Evolutionary conservation across 2,329 filamentous ascomycete species (phyloP), one percentile per base, ranked within the genome.

Genomic region (Cercospora zeina): DNA sequence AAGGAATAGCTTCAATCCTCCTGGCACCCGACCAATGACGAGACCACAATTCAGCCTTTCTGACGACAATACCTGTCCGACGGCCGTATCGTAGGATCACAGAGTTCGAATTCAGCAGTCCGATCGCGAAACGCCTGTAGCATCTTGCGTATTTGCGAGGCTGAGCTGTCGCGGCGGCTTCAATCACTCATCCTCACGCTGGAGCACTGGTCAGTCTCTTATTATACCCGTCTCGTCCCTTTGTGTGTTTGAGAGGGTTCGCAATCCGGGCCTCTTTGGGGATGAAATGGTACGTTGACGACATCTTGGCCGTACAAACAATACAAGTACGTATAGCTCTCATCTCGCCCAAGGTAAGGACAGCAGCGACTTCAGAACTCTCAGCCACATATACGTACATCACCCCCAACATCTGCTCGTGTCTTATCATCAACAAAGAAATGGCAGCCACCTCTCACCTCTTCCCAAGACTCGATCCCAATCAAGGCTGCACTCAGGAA

Each of bases 401-500:
- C 37, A n/a, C 21, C 11, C 21, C 19, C 21, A 49, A 6, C 11
- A 27, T 24, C 24, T 49, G 14, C 42, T n/a, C 21, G 11, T 30
- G 7, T 49, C 42, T 49, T 8, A 4, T 11, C 16, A n/a, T 37
- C 49, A 54, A 14, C n/a, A 21, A 14, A 27, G 14, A 19, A 16
- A 67, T 67, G 65, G 57, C 62, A 6, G 4, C 60, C 36, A 42
- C 50, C 1, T 9, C 19, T 3, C 59, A 61, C 19, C 63, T 71
- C 24, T 24, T 70, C n/a, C 59, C 62, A 30, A 62, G 69, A 11
- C 62, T 63, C 14, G 61, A 72, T 59, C 65, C 68, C 19, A 71
- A 71, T 49, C 57, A 64, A 56, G 65, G 63, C 65, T 73, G 71
- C 65, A 74, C 72, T 24, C 49, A 68, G 61, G 65, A 37, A 1